Evolutionary conservation across 2,329 filamentous ascomycete species (phyloP), one percentile per base, ranked within the genome.

Genomic region (Stagonosporopsis rhizophila): DNA sequence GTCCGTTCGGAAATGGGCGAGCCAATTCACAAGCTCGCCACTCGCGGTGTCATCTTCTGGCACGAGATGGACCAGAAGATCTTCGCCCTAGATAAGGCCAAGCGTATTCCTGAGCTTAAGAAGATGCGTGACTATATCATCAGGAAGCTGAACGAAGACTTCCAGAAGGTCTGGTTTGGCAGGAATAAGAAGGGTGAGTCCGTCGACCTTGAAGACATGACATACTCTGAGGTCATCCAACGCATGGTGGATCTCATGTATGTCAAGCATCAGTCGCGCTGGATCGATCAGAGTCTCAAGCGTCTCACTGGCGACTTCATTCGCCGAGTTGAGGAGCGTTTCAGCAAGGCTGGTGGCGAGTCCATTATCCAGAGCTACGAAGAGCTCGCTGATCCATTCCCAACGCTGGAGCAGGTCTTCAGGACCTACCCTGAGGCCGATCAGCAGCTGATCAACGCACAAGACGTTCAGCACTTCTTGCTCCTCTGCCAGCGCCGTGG

Each of bases 11-110:
- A 99, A 80, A 99, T 99, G 96, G 96, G 95, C 41, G 95, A 99
- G 82, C 96, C 95, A 6, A 99, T 99, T 60, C 95, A 99, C 83
- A 99, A 99, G 82, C 86, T 99, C 57, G 96, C 95, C 15, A 99
- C 95, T 44, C 90, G 96, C 56, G 95, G 95, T 85, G 93, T 99
- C 44, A 83, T 87, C 51, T 96, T 99, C 83, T 99, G 95, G 95
- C 89, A 92, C 45, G 96, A 99, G 80, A 96, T 99, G 92, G 95
- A 99, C 73, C 87, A 96, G 77, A 97, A 96, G 80, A 98, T 99
- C 71, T 99, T 99, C 82, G 90, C 87, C 73, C 82, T 99, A 44
- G 93, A 96, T 78, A 97, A 96, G 82, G 92, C 94, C 25, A 80
- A 81, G 63, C 75, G 78, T 22, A 53, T 78, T 15, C 70, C 69